These are phyloP conservation scores for Trapa bicornis DNA, from an alignment of 345 rosid species.

Conservation along the genomic window DNA sequence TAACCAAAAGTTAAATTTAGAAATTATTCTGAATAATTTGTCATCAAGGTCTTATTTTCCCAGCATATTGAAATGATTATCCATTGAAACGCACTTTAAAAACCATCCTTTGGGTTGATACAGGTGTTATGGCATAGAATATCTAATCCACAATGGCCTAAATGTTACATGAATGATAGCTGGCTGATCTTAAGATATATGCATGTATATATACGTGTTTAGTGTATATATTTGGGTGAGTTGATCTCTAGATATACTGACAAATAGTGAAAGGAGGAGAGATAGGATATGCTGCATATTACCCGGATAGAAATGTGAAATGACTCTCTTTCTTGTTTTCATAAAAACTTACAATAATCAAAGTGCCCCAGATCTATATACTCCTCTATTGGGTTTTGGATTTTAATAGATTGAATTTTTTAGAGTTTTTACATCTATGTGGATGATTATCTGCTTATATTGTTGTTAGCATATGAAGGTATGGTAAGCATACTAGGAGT, in stretches of 20 bases:
- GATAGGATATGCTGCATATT: not conserved
- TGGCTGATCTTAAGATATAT: not conserved
- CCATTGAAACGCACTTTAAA: no score
- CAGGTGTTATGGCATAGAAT: not conserved
- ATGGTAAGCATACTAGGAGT: not conserved
- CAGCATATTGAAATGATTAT: no score
- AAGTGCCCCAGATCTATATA: not conserved
- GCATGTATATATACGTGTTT: no score
- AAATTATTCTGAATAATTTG: no score
- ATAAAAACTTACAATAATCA: not conserved
- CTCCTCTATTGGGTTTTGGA: not conserved
- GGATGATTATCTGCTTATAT: not conserved
- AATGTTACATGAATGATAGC: not conserved
- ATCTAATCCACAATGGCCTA: not conserved
- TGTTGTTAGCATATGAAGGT: not conserved
- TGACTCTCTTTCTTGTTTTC: not conserved
- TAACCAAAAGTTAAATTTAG: no score
- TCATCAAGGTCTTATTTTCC: no score
- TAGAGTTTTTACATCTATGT: not conserved
- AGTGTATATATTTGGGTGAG: no score
- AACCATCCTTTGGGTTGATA: not conserved
- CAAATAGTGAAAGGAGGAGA: not conserved
- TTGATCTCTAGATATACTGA: not conserved
- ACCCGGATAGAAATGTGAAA: not conserved
- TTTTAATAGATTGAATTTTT: not conserved